Percentiles rank a stretch among this genome's conserved stretches.
phyloP scores from a whole-genome alignment of 2,329 filamentous ascomycete species.

The Chrysoporthe deuterocubensis region DNA sequence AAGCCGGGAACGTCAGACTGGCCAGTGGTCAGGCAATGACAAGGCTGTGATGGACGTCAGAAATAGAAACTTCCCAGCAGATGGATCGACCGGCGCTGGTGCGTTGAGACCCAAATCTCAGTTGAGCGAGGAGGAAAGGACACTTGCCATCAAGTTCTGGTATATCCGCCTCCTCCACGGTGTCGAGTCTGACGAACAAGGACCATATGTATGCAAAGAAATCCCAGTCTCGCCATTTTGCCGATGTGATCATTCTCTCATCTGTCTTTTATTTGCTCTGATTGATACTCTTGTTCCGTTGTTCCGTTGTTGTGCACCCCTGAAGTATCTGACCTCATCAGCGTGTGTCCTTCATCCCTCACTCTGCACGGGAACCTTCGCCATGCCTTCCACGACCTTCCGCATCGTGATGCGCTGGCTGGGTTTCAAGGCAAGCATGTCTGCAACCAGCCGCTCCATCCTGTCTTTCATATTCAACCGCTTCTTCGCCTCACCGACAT shows the following conservation, averaged over 20 bases:
- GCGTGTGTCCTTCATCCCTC: slow-evolving; percentile 32
- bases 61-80: background rate
- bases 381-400: slow-evolving; percentile 52
- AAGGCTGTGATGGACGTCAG: background rate
- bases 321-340: background rate
- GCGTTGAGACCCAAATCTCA: background rate
- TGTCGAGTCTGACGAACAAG: background rate
- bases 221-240: background rate
- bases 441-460: slow-evolving; percentile 55
- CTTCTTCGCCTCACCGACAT: slow-evolving; percentile 54
- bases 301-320: background rate
- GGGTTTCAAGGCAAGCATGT: slow-evolving; percentile 59
- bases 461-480: slow-evolving; percentile 51
- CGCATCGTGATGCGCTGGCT: slow-evolving; percentile 58
- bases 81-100: background rate
- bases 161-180: background rate
- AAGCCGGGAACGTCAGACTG: background rate
- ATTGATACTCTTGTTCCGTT: background rate
- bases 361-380: slow-evolving; percentile 34
- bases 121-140: background rate
- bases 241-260: background rate
- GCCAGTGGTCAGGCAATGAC: background rate
- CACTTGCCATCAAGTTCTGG: background rate
- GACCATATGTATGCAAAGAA: slow-evolving; percentile 10
- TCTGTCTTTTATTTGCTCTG: background rate